Evolutionary conservation across 306 rosid genomes (phyloP), one percentile per base, ranked within the genome.

Genomic region (Citrullus colocynthis): DNA sequence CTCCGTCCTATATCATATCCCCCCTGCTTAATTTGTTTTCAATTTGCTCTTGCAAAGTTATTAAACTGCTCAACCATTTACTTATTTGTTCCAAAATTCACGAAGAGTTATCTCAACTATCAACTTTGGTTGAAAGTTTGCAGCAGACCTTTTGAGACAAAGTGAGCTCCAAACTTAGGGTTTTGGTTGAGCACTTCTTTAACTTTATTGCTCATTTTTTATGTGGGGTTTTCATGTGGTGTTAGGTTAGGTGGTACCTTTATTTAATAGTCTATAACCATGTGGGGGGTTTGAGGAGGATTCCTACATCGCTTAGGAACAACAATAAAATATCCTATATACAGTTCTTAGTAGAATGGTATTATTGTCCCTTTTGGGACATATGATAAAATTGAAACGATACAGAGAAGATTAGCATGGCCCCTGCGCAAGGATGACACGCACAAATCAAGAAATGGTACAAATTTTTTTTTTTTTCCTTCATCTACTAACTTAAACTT

Each of bases 381-480:
- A 39, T 67, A 16, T 3, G 52, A 67, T 67, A 67, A 67, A 67
- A 39, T 67, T 67, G 74, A 52, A 67, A 67, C 52, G 52, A 67
- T 67, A 67, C 32, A 67, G 74, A 67, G 74, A 67, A 67, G 74
- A 67, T 67, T 67, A 67, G 74, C 54, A 67, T 67, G 74, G 74
- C 52, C 54, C 52, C 54, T 67, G 52, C 52, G 32, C 65, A 60
- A 24, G 65, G 65, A 60, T 60, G 39, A 54, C 59, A 54, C 21
- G 59, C 59, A 54, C 59, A 54, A 54, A 54, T 54, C 59, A 4
- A 54, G 59, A 60, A 60, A 60, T 60, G 39, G 37, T 13, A 36
- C 65, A 42, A 42, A 42, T 42, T 42, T 42, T 42, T 52, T 42
- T 42, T 52, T 56, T 56, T 56, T n/a, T 5, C 28, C 28, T 24